Conservation (phyloP, 2,329 filamentous ascomycete species). For the Colletotrichum sansevieriae region DNA sequence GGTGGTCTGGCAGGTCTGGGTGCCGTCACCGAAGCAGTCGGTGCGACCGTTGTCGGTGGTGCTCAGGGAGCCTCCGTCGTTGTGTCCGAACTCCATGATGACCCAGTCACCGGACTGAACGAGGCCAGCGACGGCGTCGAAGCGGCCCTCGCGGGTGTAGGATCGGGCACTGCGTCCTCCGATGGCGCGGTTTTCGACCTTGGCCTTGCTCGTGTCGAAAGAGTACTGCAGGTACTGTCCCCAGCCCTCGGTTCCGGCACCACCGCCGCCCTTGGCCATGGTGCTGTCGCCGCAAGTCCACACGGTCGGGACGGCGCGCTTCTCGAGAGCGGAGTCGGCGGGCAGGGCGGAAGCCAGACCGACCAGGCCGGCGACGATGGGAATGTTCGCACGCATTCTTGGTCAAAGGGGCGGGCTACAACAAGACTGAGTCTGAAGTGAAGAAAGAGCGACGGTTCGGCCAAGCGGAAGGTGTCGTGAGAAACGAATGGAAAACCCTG, state of each 20-base stretch:
- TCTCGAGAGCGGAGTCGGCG: constrained; percentile 40
- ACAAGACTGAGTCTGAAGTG: not conserved
- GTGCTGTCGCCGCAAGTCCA: constrained; percentile 73
- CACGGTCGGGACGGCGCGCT: constrained; percentile 52
- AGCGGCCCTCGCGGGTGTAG: constrained; percentile 75
- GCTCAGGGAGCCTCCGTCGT: constrained; percentile 72
- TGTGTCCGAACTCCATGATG: constrained; percentile 80
- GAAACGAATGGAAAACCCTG: constrained; percentile 3
- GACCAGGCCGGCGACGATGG: constrained; percentile 24
- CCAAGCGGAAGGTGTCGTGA: not conserved
- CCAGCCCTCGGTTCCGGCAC: constrained; percentile 68
- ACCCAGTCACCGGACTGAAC: constrained; percentile 73
- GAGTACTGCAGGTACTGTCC: constrained; percentile 68
- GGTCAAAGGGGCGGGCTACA: not conserved
- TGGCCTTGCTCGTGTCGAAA: constrained; percentile 56
- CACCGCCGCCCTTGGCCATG: constrained; percentile 65
- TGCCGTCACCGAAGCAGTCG: constrained; percentile 68
- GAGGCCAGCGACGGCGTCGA: constrained; percentile 66
- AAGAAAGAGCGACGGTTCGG: constrained; percentile 4
- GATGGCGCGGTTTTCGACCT: constrained; percentile 71
- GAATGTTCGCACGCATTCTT: constrained; percentile 32
- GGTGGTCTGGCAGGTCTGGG: constrained; percentile 65
- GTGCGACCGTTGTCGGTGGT: constrained; percentile 71
- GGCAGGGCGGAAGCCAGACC: constrained; percentile 41
- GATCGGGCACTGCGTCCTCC: constrained; percentile 76